These are phyloP conservation scores for Rubroboletus pulcherrimus DNA, from an alignment of 768 basidiomycete genomes.

Conservation along the genomic window DNA sequence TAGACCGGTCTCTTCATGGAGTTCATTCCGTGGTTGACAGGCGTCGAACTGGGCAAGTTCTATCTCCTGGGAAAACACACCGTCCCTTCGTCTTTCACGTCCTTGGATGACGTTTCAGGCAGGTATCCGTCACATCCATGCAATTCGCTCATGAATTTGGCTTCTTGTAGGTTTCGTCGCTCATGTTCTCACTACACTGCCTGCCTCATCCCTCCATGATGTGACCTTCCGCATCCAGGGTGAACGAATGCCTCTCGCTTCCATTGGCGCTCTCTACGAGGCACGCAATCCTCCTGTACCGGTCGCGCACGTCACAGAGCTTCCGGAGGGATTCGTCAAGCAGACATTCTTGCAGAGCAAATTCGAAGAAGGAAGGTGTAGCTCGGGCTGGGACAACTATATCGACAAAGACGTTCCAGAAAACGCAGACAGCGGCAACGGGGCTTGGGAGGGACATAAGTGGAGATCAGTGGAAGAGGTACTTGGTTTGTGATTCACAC, in stretches of 20 bases:
- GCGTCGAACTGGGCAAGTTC: conserved; percentile 28
- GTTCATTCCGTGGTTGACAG: conserved; percentile 29
- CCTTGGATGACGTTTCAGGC: conserved; percentile 35
- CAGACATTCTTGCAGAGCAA: conserved; percentile 30
- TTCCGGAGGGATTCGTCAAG: conserved; percentile 29
- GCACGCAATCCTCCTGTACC: conserved; percentile 18
- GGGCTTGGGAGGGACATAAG: conserved; percentile 32
- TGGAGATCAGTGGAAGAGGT: conserved; percentile 31
- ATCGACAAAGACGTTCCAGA: conserved; percentile 29
- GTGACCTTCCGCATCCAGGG: conserved; percentile 36
- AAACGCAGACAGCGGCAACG: conserved; percentile 30
- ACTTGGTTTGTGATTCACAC: conserved; percentile 19
- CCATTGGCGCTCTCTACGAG: conserved; percentile 29
- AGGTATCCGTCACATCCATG: neutral
- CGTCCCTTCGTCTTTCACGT: conserved; percentile 28
- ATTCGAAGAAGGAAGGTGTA: conserved; percentile 28
- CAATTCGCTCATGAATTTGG: conserved; percentile 1
- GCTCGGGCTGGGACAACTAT: conserved; percentile 34
- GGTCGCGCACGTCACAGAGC: conserved; percentile 20
- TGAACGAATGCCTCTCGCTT: conserved; percentile 27
- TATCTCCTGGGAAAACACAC: conserved; percentile 33
- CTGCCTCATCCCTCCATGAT: conserved; percentile 25
- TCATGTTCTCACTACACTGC: conserved; percentile 31
- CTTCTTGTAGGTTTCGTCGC: conserved; percentile 33
- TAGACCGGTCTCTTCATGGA: conserved; percentile 36